Percentiles rank a stretch among this genome's conserved stretches.
These are phyloP conservation scores for Adansonia rubrostipa DNA, from an alignment of 441 rosid species.

Conservation along the genomic window DNA sequence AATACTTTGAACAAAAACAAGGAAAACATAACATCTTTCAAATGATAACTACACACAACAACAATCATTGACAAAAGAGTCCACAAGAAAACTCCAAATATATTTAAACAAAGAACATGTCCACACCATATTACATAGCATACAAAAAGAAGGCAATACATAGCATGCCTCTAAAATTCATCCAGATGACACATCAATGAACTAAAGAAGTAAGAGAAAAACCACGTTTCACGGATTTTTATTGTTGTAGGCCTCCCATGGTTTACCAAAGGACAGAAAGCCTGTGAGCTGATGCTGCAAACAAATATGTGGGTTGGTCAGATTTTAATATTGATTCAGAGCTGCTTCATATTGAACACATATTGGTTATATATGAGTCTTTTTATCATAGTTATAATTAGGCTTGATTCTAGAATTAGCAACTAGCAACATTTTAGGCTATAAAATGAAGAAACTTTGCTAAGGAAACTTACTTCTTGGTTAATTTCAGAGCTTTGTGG, in stretches of 20 bases:
- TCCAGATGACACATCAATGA: not conserved
- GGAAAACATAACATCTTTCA: not conserved
- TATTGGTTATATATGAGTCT: not conserved
- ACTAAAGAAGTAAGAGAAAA: constrained; percentile 4
- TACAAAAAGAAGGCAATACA: constrained; percentile 14
- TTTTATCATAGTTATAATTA: not conserved
- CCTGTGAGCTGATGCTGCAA: constrained; percentile 52
- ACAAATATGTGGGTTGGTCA: constrained; percentile 15
- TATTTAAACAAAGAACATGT: not conserved
- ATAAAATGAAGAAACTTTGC: constrained; percentile 3
- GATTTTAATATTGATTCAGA: not conserved
- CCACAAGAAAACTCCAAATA: constrained; percentile 18
- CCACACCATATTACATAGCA: constrained; percentile 3
- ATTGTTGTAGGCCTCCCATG: constrained; percentile 46
- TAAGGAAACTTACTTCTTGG: constrained; percentile 47
- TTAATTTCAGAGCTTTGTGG: constrained; percentile 45
- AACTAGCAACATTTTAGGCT: not conserved
- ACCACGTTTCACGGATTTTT: constrained; percentile 28
- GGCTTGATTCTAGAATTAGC: not conserved
- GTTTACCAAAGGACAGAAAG: constrained; percentile 40
- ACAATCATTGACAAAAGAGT: constrained; percentile 9
- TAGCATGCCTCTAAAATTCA: constrained; percentile 10
- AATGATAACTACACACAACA: constrained; percentile 1
- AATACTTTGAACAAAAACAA: not conserved
- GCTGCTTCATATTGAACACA: not conserved